Evolutionary conservation across 495 filamentous ascomycete genomes (phyloP).

Genomic region (Talaromyces wortmannii): DNA sequence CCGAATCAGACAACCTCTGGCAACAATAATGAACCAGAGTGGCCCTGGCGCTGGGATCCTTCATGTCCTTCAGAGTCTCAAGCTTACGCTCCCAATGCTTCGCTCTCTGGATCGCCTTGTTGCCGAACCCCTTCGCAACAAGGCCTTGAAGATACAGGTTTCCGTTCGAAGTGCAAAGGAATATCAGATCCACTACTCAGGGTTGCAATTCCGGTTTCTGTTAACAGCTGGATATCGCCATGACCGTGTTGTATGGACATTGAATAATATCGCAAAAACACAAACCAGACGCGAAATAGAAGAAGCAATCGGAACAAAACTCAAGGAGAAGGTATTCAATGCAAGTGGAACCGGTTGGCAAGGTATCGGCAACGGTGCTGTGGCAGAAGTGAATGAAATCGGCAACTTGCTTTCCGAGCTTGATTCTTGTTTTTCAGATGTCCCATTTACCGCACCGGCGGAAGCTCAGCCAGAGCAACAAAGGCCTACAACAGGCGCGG

Average conservation of each 20-base stretch:
- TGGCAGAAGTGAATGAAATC: slow-evolving; percentile 29
- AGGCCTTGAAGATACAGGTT: slow-evolving; percentile 24
- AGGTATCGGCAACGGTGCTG: slow-evolving; percentile 39
- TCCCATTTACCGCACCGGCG: not conserved
- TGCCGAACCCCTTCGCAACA: slow-evolving; percentile 13
- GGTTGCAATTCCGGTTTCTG: slow-evolving; percentile 27
- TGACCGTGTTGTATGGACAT: slow-evolving; percentile 30
- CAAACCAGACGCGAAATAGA: slow-evolving; percentile 9
- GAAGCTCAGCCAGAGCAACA: not conserved
- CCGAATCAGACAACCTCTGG: slow-evolving; percentile 59
- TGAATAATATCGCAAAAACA: slow-evolving; percentile 23
- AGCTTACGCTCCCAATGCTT: slow-evolving; percentile 62
- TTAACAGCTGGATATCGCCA: slow-evolving; percentile 22
- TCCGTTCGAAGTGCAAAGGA: slow-evolving; percentile 33
- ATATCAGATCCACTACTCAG: slow-evolving; percentile 37
- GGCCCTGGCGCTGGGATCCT: slow-evolving; percentile 44
- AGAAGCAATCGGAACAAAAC: slow-evolving; percentile 8
- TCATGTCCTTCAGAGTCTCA: slow-evolving; percentile 44
- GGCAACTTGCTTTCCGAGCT: slow-evolving; percentile 32
- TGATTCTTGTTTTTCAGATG: slow-evolving; percentile 17
- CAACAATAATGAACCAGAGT: slow-evolving; percentile 48
- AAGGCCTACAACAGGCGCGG: too few species aligned
- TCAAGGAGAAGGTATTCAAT: slow-evolving; percentile 29
- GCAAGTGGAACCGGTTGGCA: slow-evolving; percentile 42
- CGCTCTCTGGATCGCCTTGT: slow-evolving; percentile 48